Base-by-base conservation (phyloP, 2,329 filamentous ascomycete species). In the Aaosphaeria arxii region DNA sequence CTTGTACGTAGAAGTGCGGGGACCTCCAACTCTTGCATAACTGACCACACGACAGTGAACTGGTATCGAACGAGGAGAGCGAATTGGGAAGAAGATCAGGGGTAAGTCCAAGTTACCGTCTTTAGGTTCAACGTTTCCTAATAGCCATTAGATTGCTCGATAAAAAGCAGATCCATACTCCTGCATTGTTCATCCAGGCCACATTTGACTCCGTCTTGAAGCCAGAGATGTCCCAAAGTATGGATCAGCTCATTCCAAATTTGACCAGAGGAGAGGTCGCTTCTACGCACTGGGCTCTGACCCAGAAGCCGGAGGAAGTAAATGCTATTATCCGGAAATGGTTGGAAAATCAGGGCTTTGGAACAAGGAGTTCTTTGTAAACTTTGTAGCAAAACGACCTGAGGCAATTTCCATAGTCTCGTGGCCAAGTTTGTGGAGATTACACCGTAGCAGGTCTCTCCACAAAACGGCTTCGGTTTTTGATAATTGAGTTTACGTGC, bases 211-310 rank as follows among this genome's bases (percentile, higher is more conserved):
- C 61, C 0, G 88, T 91, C 1, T 74, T 97, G 56, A 87, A 85
- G 48, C 84, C 88, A 1, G 74, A 77, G 36, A 82, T 96, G 81
- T 80, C 86, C 1, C 72, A 70, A 28, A 81, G 81, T 0, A 96
- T 96, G 89, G 84, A 84, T 17, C 74, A 77, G 54, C 73, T 75
- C 53, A 83, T 92, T 50, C 79, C 81, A 2, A 78, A 83, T 42
- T 70, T 95, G 61, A 87, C 81, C 6, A 77, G 79, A 51, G 78
- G 73, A 6, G 82, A 88, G 65, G 85, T 96, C 46, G 71, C 85
- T 33, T 79, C 86, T 0, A 76, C 79, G 13, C 94, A 97, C 71
- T 97, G 92, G 92, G 88, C 86, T 41, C 72, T 95, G 64, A 85
- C 83, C 76, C 83, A 96, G 75, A 82, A 81, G 54, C 79, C 86